Conservation (phyloP, 2,329 filamentous ascomycete species). For the Sclerotinia nivalis region DNA sequence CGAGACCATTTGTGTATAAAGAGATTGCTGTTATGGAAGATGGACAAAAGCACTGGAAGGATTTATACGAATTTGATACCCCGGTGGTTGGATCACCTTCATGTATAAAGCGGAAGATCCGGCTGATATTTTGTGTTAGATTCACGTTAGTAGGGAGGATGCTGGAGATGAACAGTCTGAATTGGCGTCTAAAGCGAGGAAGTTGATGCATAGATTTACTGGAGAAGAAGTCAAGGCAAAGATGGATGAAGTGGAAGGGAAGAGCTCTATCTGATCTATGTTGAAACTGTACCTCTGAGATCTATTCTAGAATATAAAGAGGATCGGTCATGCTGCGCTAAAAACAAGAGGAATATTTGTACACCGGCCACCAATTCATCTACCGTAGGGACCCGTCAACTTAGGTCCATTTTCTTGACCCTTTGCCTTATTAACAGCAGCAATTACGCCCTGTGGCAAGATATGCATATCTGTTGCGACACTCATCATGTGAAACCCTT, state of each 20-base stretch:
- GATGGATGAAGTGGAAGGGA: slow-evolving; percentile 57
- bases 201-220: slow-evolving; percentile 78
- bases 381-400: slow-evolving; percentile 39
- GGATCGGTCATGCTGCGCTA: neutral
- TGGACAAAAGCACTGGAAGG: slow-evolving; percentile 64
- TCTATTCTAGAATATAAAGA: neutral
- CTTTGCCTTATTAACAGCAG: slow-evolving; percentile 50
- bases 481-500: slow-evolving; percentile 63
- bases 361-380: slow-evolving; percentile 25
- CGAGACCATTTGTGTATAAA: slow-evolving; percentile 64
- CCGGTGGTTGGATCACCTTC: slow-evolving; percentile 59
- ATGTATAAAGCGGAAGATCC: neutral
- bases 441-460: slow-evolving; percentile 49
- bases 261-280: slow-evolving; percentile 7
- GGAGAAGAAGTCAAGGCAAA: slow-evolving; percentile 63
- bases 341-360: neutral
- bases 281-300: neutral
- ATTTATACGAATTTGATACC: slow-evolving; percentile 78
- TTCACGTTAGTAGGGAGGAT: slow-evolving; percentile 60
- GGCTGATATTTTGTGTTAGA: slow-evolving; percentile 41
- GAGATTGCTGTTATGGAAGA: slow-evolving; percentile 70
- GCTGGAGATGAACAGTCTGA: slow-evolving; percentile 51
- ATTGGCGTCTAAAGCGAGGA: slow-evolving; percentile 50
- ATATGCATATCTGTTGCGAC: slow-evolving; percentile 58
- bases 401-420: slow-evolving; percentile 41